Evolutionary conservation across 2,329 filamentous ascomycete genomes (phyloP), one percentile per base, ranked within the genome.

Genomic region (Aspergillus arachidicola): DNA sequence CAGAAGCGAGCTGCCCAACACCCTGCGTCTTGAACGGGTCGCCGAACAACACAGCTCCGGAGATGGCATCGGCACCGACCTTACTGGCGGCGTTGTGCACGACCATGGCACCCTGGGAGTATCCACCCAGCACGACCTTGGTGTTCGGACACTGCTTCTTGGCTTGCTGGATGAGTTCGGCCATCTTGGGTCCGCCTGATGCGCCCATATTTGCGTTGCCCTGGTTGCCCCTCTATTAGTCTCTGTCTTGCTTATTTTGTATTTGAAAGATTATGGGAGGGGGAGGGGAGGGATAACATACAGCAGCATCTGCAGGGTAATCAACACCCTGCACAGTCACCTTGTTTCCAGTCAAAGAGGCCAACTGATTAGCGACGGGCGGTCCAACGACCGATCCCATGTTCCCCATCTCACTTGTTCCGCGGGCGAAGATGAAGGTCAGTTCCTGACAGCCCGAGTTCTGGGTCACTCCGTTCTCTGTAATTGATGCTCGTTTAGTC

Each of bases 361-460:
- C 62, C 45, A 78, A 60, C 23, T 71, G 61, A 3, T 59, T 64
- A 0, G 72, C 75, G 3, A 78, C 69, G 3, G 76, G 73, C 2
- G 80, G 80, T 1, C 80, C 80, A 34, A 79, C 70, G 9, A 81
- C 71, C 0, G 69, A 70, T 9, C 80, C 80, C 68, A 82, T 79
- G 62, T 81, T 82, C 3, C 80, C 80, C 4, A 67, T 32, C 64
- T 82, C 80, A 12, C 68, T 71, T 1, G 78, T 81, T 21, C 80
- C 80, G 34, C 80, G 79, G 19, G 80, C 80, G 59, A 80, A 82
- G 58, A 81, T 78, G 58, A 81, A 73, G 2, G 80, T 81, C 66
- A 81, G 64, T 3, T 75, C 74, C 55, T 80, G 74, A 71, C 80
- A 82, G 69, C 73, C 77, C 23, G 64, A 71, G 63, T 78, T 76